A percentile compares a stretch with the other conserved stretches of the same genome.
Conservation (phyloP, 345 rosid species). For the Melastoma malabathricum region DNA sequence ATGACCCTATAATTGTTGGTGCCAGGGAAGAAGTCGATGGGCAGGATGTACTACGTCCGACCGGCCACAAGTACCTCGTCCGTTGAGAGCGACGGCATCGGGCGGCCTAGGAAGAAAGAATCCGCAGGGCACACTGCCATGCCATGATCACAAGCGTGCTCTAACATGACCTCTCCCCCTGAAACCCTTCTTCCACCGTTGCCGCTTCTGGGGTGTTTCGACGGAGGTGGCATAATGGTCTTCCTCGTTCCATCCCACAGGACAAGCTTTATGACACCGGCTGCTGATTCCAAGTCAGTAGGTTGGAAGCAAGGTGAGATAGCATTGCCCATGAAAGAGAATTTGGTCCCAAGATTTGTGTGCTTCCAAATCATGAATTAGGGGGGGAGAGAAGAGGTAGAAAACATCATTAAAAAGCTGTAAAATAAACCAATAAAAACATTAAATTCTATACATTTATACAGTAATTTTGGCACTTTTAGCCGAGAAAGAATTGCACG, state of each 20-base stretch:
- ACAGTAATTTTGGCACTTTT: too few species aligned
- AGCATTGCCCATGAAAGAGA: slow-evolving; percentile 20
- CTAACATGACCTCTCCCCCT: slow-evolving; percentile 31
- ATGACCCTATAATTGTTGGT: slow-evolving; percentile 2
- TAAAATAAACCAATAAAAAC: too few species aligned
- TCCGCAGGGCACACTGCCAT: slow-evolving; percentile 26
- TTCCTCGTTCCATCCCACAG: slow-evolving; percentile 25
- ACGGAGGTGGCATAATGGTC: slow-evolving; percentile 5
- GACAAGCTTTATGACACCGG: slow-evolving; percentile 15
- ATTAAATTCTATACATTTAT: too few species aligned
- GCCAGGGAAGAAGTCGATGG: slow-evolving; percentile 17
- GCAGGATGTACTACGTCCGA: slow-evolving; percentile 25
- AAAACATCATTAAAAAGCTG: too few species aligned
- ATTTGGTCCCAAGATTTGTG: too few species aligned
- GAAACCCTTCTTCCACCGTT: background rate
- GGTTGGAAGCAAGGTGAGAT: slow-evolving; percentile 16
- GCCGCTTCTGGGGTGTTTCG: background rate
- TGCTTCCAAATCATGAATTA: too few species aligned
- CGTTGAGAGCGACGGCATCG: slow-evolving; percentile 21
- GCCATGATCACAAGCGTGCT: slow-evolving; percentile 13
- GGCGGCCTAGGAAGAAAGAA: slow-evolving; percentile 28
- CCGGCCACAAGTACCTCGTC: slow-evolving; percentile 21
- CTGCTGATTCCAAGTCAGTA: background rate
- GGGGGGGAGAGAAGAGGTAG: too few species aligned
- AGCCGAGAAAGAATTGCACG: too few species aligned